Evolutionary conservation across 768 basidiomycete genomes (phyloP), one percentile per base, ranked within the genome.

Genomic region (Sarcodon sp.): DNA sequence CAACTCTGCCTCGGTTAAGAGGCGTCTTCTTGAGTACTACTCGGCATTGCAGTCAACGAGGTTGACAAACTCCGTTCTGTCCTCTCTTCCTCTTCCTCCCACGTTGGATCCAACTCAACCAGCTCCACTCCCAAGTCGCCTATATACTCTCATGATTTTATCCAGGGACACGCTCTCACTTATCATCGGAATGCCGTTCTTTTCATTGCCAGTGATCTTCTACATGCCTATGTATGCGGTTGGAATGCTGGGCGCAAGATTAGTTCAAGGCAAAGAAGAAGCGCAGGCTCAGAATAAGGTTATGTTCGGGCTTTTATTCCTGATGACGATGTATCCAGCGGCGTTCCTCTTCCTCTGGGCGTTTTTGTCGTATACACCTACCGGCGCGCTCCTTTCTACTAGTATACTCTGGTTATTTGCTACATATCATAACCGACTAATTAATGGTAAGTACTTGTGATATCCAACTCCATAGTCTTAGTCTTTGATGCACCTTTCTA

Each of bases 271-370:
- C 51, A 92, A 97, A 61, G 84, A 97, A 63, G 94, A 97, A 62
- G 85, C 89, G 9, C 84, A 89, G 63, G 96, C 94, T 39, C 93
- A 98, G 71, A 98, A 90, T 70, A 99, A 99, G 71, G 78, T 96
- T 41, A 81, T 87, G 10, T 83, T 94, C 56, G 91, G 91, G 1
- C 55, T 77, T 27, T 57, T 94, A 34, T 63, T 96, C 47, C 76
- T 85, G 35, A 64, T 85, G 49, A 58, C 88, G 53, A 80, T 84
- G 54, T 96, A 97, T 67, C 82, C 89, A 16, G 61, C 79, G n/a
- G 65, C 82, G 33, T 97, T 97, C 69, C 78, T 88, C 59, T 73
- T 79, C 51, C 64, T 94, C 6, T 99, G 92, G 91, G 79, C 83
- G 11, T 60, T 91, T 37, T 72, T 96, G 50, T 77, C 77, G 69